Conservation (phyloP, 441 rosid species). For the Adansonia rubrostipa region DNA sequence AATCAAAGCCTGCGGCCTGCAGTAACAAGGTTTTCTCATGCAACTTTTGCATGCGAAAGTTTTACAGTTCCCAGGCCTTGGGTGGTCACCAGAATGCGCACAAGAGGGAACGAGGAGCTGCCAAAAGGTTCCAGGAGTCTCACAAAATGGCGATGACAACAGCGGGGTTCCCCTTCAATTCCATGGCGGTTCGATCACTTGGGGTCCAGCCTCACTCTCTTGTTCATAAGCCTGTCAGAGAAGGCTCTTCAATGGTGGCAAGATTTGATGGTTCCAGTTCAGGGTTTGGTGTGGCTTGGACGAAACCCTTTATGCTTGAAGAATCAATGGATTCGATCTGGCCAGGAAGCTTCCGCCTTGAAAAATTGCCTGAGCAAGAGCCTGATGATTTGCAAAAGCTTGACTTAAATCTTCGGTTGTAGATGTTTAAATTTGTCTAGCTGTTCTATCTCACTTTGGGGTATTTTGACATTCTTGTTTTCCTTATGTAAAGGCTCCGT, state of each 20-base stretch:
- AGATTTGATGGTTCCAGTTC: slow-evolving; percentile 33
- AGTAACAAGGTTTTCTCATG: slow-evolving; percentile 47
- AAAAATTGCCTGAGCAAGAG: slow-evolving; percentile 26
- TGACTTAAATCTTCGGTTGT: slow-evolving; percentile 49
- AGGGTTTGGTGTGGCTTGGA: slow-evolving; percentile 32
- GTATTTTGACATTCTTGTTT: neutral
- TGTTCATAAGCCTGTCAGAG: slow-evolving; percentile 42
- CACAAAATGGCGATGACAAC: slow-evolving; percentile 35
- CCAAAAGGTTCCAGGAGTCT: slow-evolving; percentile 41
- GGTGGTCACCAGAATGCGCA: slow-evolving; percentile 67
- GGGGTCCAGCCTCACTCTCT: slow-evolving; percentile 51
- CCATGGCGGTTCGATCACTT: slow-evolving; percentile 36
- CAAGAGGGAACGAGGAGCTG: slow-evolving; percentile 55
- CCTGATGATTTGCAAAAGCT: slow-evolving; percentile 34
- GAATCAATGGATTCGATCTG: slow-evolving; percentile 37
- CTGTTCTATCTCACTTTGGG: neutral
- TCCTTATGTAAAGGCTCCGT: neutral
- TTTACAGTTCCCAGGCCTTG: slow-evolving; percentile 57
- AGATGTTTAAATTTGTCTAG: slow-evolving; percentile 10
- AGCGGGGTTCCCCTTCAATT: slow-evolving; percentile 31
- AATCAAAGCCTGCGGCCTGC: slow-evolving; percentile 2
- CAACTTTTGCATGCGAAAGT: slow-evolving; percentile 54
- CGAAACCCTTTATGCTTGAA: slow-evolving; percentile 34
- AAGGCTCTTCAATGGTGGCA: slow-evolving; percentile 26
- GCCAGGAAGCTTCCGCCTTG: slow-evolving; percentile 54